These are phyloP conservation scores for Hygrophoropsis aurantiaca DNA, from an alignment of 768 basidiomycete genomes.

Conservation along the genomic window DNA sequence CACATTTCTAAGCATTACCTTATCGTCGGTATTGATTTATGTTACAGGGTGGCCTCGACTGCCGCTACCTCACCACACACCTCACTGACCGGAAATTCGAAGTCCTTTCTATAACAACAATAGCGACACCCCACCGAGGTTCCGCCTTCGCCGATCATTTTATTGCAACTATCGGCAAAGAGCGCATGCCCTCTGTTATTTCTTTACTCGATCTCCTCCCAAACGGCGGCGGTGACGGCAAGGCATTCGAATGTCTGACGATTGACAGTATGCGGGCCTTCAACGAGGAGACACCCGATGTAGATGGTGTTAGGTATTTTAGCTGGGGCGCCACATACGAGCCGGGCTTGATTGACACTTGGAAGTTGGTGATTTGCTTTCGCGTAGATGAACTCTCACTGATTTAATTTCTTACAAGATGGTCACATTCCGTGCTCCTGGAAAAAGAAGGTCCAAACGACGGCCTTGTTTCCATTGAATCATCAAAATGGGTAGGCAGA, in stretches of 20 bases:
- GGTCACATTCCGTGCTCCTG: constrained; percentile 77
- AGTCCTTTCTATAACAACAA: constrained; percentile 88
- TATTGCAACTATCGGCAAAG: constrained; percentile 65
- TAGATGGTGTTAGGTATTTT: constrained; percentile 80
- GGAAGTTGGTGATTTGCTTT: constrained; percentile 46
- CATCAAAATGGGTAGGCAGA: constrained; percentile 73
- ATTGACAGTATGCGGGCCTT: constrained; percentile 83
- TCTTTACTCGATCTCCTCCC: constrained; percentile 80
- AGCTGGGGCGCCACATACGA: constrained; percentile 94
- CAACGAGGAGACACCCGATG: constrained; percentile 83
- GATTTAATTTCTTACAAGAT: constrained; percentile 25
- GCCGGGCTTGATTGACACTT: constrained; percentile 89
- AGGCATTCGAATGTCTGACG: constrained; percentile 88
- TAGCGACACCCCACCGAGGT: constrained; percentile 93
- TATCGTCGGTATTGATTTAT: constrained; percentile 1
- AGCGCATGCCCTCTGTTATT: constrained; percentile 68
- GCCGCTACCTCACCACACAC: constrained; percentile 83
- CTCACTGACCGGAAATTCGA: constrained; percentile 74
- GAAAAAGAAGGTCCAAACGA: constrained; percentile 93
- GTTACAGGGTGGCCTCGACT: constrained; percentile 87
- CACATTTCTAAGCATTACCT: neutral
- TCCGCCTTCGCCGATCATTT: constrained; percentile 94
- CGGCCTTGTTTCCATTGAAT: constrained; percentile 86
- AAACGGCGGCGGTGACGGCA: constrained; percentile 92
- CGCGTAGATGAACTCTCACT: neutral